phyloP scores from a whole-genome alignment of 2,329 filamentous ascomycete species.

The Chrysosporium queenslandicum region DNA sequence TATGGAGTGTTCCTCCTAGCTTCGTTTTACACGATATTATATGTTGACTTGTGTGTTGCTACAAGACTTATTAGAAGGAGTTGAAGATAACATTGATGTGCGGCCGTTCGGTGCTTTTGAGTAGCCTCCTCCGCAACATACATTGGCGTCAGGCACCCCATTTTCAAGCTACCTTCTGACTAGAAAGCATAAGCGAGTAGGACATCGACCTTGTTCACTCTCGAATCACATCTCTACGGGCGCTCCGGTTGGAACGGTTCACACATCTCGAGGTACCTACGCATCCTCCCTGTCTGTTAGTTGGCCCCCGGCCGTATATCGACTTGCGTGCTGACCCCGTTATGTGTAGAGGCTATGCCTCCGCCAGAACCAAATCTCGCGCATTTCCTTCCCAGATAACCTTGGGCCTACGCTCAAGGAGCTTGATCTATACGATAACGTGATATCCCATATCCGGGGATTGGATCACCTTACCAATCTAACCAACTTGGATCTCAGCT shows the following conservation, averaged over 20 bases:
- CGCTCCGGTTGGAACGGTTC: constrained; percentile 76
- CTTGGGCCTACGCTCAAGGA: constrained; percentile 63
- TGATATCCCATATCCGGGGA: constrained; percentile 75
- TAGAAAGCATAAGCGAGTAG: constrained; percentile 34
- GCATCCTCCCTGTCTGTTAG: background rate
- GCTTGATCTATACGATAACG: constrained; percentile 92
- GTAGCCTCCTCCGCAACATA: background rate
- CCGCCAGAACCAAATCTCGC: constrained; percentile 79
- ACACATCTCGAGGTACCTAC: constrained; percentile 50
- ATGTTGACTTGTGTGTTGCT: background rate
- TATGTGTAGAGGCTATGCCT: constrained; percentile 60
- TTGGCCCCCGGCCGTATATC: background rate
- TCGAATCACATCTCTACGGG: constrained; percentile 66
- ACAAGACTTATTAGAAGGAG: constrained; percentile 50
- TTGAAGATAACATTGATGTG: constrained; percentile 46
- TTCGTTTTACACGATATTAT: background rate
- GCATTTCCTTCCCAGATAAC: constrained; percentile 62
- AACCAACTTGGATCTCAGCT: constrained; percentile 76
- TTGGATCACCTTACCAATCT: constrained; percentile 69
- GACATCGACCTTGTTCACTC: constrained; percentile 88
- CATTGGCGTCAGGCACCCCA: background rate
- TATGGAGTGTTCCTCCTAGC: constrained; percentile 26
- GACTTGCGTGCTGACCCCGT: constrained; percentile 9
- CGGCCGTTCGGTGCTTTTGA: constrained; percentile 12
- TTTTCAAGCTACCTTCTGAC: constrained; percentile 4